A percentile compares a stretch with the other conserved stretches of the same genome.
phyloP scores from a whole-genome alignment of 108 stramenopile species.

The Fragilaria radians region DNA sequence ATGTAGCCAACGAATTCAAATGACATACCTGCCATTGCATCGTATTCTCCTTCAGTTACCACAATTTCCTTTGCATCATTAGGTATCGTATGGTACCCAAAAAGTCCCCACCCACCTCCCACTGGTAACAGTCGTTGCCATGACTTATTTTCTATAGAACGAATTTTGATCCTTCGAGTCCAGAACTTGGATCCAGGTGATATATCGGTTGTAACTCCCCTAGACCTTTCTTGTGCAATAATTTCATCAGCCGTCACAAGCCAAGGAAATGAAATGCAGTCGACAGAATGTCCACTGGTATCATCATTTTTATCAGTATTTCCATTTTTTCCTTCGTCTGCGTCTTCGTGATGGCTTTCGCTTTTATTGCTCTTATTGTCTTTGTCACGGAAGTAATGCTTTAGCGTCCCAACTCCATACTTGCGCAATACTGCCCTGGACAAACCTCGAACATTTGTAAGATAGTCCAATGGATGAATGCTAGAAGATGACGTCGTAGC shows the following conservation, averaged over 20 bases:
- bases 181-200: constrained; percentile 16
- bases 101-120: constrained; percentile 92
- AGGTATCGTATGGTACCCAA: constrained; percentile 92
- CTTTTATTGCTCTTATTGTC: background rate
- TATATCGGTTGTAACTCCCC: constrained; percentile 30
- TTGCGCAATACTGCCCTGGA: constrained; percentile 49
- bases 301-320: no score
- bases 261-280: constrained; percentile 93
- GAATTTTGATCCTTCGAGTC: constrained; percentile 75
- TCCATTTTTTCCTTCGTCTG: no score
- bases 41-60: constrained; percentile 96
- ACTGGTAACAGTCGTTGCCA: constrained; percentile 77
- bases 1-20: no score
- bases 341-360: no score
- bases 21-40: constrained; percentile 99
- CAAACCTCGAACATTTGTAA: constrained; percentile 61
- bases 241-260: constrained; percentile 64
- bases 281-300: constrained; percentile 28
- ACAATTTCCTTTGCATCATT: constrained; percentile 66
- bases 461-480: constrained; percentile 45
- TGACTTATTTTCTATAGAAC: constrained; percentile 71
- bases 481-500: no score
- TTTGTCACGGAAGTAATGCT: constrained; percentile 51
- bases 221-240: constrained; percentile 41
- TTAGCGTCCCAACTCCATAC: constrained; percentile 86